Conservation (phyloP, 2,329 filamentous ascomycete species). For the Penicillium sp. region DNA sequence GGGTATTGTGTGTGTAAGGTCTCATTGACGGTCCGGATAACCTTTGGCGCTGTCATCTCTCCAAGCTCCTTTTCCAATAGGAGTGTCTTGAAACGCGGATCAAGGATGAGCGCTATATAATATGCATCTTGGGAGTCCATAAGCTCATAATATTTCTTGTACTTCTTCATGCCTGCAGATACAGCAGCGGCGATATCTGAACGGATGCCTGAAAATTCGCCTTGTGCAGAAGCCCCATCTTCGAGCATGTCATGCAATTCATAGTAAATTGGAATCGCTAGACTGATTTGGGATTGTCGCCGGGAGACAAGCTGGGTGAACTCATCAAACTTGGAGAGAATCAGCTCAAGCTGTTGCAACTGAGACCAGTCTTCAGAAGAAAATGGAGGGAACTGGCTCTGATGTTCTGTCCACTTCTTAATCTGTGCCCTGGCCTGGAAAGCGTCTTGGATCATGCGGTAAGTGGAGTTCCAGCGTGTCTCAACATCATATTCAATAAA, state of each 20-base stretch:
- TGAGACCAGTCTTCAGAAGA: conserved; percentile 3
- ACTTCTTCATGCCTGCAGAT: conserved; percentile 3
- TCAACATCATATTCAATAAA: conserved; percentile 7
- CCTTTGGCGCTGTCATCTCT: background rate
- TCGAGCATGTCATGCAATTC: conserved; percentile 7
- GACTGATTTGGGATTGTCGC: conserved; percentile 5
- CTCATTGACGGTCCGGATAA: background rate
- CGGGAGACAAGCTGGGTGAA: conserved; percentile 2
- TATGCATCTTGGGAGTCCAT: conserved; percentile 6
- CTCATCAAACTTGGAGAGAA: conserved; percentile 6
- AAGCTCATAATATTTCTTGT: conserved; percentile 6
- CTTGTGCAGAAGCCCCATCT: conserved; percentile 1
- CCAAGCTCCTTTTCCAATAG: background rate
- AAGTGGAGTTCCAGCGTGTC: conserved; percentile 3
- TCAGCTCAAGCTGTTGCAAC: conserved; percentile 1
- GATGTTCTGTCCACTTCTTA: conserved; percentile 1
- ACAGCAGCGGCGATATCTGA: conserved; percentile 6
- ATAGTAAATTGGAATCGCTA: conserved; percentile 6
- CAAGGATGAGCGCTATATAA: background rate
- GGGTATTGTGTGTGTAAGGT: background rate
- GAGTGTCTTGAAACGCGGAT: background rate
- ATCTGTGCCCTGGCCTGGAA: conserved; percentile 1
- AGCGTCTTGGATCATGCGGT: background rate
- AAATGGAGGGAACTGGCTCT: conserved; percentile 3
- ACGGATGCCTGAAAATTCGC: conserved; percentile 3